Evolutionary conservation across 768 basidiomycete genomes (phyloP), one percentile per base, ranked within the genome.

Genomic region (Panaeolus papilionaceus): DNA sequence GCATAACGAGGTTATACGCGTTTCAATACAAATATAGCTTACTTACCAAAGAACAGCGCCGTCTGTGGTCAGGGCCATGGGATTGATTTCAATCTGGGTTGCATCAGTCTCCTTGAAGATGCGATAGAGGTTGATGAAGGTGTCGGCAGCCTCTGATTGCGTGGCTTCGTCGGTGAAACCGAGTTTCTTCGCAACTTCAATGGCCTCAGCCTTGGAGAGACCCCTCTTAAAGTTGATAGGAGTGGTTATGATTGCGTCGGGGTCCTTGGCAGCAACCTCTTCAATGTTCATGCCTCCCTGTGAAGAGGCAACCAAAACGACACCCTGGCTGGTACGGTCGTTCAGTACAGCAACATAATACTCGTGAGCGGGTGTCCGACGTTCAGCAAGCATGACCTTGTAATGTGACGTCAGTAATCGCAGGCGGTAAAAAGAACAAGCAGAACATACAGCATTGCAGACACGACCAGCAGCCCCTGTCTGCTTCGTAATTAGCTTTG

Each of bases 251-350:
- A 99, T 99, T 45, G 98, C 93, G 42, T 83, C 81, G 40, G 98
- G 98, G 75, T 98, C 95, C 72, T 96, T 95, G 38, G 94, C 94
- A 33, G 98, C 98, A 61, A 99, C 98, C 75, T 99, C 98, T 79
- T 99, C 98, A 75, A 99, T 99, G 81, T 99, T 99, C 98, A 99
- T 99, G 66, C 98, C 98, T 66, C 98, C 98, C 76, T 98, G 96
- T 20, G 86, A 86, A 51, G 98, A 99, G 20, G 91, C 91, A 64
- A 99, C 97, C 61, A 99, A 87, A 38, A 98, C 98, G 51, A 95
- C 93, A 14, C 93, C 92, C 68, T 95, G 91, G 6, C 91, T 83
- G 14, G 87, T 88, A 71, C 98, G 94, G 84, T 99, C 98, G 75
- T 98, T 98, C 65, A 99, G 88, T 38, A 99, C 89, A 14, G 98